phyloP scores from a whole-genome alignment of 441 rosid species.

The Isatis lusitanica region DNA sequence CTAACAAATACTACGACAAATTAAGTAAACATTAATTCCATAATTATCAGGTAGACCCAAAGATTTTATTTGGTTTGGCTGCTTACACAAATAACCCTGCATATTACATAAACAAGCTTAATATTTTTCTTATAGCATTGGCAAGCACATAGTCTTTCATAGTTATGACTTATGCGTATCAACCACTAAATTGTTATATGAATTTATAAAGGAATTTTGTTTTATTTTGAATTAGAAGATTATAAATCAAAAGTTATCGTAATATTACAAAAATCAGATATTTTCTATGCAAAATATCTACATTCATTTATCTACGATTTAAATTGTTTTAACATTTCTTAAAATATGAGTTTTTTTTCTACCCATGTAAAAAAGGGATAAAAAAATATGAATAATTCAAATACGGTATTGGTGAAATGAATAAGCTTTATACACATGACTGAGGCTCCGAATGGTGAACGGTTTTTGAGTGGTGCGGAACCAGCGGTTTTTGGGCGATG shows the following conservation, averaged over 20 bases:
- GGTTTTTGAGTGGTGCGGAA: no score
- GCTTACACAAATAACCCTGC: not conserved
- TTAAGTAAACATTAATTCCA: not conserved
- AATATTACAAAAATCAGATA: not conserved
- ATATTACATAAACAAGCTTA: not conserved
- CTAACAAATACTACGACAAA: no score
- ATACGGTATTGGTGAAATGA: not conserved
- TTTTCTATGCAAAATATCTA: no score
- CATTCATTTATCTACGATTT: no score
- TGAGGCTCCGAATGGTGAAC: no score
- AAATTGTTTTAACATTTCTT: no score
- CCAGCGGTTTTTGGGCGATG: no score
- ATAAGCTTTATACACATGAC: not conserved
- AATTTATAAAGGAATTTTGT: not conserved
- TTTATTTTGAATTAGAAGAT: not conserved
- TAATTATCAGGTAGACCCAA: not conserved
- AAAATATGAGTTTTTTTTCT: not conserved
- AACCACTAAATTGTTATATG: not conserved
- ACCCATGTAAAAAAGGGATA: not conserved
- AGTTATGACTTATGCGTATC: not conserved
- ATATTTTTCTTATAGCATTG: no score
- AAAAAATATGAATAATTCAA: not conserved
- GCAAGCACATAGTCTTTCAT: not conserved
- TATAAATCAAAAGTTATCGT: not conserved
- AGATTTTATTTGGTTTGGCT: not conserved